Evolutionary conservation across 345 rosid species (phyloP).

Genomic region (Dipteronia sinensis): DNA sequence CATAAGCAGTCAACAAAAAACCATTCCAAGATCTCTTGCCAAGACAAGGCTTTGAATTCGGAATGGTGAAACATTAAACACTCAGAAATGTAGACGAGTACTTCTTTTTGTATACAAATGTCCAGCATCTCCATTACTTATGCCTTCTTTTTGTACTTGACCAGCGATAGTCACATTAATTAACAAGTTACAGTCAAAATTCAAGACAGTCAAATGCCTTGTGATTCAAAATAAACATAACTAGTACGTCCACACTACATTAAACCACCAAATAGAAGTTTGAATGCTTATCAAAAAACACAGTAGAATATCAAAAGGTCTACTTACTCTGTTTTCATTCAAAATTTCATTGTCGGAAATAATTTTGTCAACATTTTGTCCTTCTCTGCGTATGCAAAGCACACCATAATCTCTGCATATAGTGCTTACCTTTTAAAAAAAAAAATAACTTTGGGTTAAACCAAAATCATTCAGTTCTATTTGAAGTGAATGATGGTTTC

Average conservation of each 20-base stretch:
- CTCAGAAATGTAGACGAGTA: conserved; percentile 11
- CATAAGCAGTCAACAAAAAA: not conserved
- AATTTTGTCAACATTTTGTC: conserved; percentile 64
- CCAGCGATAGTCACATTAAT: not conserved
- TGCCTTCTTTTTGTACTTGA: not conserved
- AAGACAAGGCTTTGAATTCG: not conserved
- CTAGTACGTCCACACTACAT: not conserved
- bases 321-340: conserved; percentile 49
- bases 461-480: not conserved
- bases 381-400: conserved; percentile 86
- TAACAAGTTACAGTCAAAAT: not conserved
- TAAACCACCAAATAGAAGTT: not conserved
- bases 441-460: not conserved
- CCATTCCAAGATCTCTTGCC: not conserved
- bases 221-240: not conserved
- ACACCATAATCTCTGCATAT: conserved; percentile 80
- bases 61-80: conserved; percentile 1
- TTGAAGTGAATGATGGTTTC: not conserved
- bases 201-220: not conserved
- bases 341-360: conserved; percentile 54
- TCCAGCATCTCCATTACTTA: not conserved
- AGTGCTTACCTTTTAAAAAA: conserved; percentile 45
- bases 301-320: not conserved
- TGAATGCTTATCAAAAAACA: not conserved
- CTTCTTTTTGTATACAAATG: conserved; percentile 2